Evolutionary conservation across 176 grass and related monocot genomes (phyloP).

Genomic region (Musa troglodytarum): DNA sequence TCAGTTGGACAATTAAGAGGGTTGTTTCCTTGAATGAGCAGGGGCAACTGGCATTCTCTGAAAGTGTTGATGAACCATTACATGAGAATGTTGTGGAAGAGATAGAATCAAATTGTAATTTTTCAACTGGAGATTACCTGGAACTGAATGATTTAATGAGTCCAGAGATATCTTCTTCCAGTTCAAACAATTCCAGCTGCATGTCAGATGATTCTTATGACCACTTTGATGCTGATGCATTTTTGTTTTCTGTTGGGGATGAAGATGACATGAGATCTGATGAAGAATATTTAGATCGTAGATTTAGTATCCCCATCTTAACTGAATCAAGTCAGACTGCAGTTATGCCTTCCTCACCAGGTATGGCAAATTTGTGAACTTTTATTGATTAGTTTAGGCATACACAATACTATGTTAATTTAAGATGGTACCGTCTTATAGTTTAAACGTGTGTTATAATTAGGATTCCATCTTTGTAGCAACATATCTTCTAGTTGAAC

Average conservation of each 20-base stretch:
- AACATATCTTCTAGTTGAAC: too few species aligned
- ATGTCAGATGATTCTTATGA: slow-evolving; percentile 35
- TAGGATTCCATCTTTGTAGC: neutral
- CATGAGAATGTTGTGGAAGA: slow-evolving; percentile 21
- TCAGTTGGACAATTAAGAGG: neutral
- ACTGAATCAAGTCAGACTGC: slow-evolving; percentile 24
- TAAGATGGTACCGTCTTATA: neutral
- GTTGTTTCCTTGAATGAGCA: slow-evolving; percentile 7
- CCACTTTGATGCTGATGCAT: slow-evolving; percentile 39
- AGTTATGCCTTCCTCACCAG: slow-evolving; percentile 25
- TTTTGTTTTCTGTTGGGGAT: slow-evolving; percentile 31
- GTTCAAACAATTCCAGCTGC: slow-evolving; percentile 44
- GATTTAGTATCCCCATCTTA: slow-evolving; percentile 22
- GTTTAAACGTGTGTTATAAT: neutral
- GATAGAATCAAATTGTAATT: slow-evolving; percentile 1
- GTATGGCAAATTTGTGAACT: slow-evolving; percentile 20
- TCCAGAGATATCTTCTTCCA: slow-evolving; percentile 37
- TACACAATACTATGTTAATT: neutral
- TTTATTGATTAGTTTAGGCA: neutral
- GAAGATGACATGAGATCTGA: neutral
- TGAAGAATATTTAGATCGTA: slow-evolving; percentile 19
- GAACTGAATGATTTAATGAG: slow-evolving; percentile 45
- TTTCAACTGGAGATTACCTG: slow-evolving; percentile 27
- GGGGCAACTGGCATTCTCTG: neutral
- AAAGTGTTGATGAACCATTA: neutral